Evolutionary conservation across 768 basidiomycete genomes (phyloP), one percentile per base, ranked within the genome.

Genomic region (Mycena leptocephala): DNA sequence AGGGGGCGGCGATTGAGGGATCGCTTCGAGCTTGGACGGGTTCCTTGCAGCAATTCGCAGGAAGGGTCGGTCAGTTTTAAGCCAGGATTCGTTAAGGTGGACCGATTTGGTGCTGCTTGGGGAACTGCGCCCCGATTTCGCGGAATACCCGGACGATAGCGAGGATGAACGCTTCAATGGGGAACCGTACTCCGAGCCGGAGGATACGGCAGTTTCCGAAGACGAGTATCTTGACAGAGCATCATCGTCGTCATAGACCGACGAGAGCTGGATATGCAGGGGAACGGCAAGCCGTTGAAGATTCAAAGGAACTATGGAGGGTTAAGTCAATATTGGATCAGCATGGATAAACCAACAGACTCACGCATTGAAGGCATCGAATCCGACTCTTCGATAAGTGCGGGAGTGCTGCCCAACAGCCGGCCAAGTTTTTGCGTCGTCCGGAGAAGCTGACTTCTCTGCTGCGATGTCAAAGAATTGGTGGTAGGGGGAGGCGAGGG

Each of bases 391-490:
- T 93, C 92, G 14, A 91, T 76, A 37, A 93, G 84, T 72, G 89
- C 91, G n/a, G 93, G 93, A 20, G 91, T 89, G 24, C 87, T 85
- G 16, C 93, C 93, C 14, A 94, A 84, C 14, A 94, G 82, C 56
- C 90, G 88, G 26, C 89, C 88, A 26, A 94, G 87, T 84, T 93
- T 94, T 78, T 88, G 90, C 26, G 91, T 89, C 30, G 89, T 88
- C 33, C 92, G 90, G 35, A 92, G 79, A 28, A 94, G 88, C 67
- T 90, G 90, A 11, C 86, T 81, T n/a, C 92, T 89, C 81, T 93
- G 90, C 28, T 86, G 79, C 1, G 87, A 76, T 9, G 90, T 89
- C 63, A 92, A 81, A 22, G 86, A 83, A 82, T 94, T 93, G 20
- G 86, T 89, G 28, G 93, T 94, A 0, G 92, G 91, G 5, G 93